Base-by-base conservation (phyloP, 2,329 filamentous ascomycete genomes). In the Pseudogymnoascus verrucosus region DNA sequence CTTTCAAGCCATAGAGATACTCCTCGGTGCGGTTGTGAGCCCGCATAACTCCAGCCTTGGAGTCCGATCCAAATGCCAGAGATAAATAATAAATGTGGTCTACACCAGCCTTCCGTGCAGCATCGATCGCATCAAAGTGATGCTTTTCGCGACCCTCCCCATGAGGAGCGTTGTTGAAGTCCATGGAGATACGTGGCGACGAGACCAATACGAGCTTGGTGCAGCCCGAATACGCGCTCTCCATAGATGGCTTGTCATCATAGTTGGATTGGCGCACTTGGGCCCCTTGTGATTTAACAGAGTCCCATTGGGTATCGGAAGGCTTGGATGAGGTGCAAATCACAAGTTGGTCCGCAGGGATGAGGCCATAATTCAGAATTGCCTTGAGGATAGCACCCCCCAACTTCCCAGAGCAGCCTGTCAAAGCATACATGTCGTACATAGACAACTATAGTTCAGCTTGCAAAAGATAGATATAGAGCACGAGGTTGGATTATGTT, bases 151-250 rank as follows among this genome's bases (percentile, higher is more conserved):
- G 65, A 1, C 68, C 68, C 2, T 64, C 28, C 7, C 65, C 66
- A 2, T 62, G 40, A 2, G 76, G 75, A 6, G 80, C 75, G 64
- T 78, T 79, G 64, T 76, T 76, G 6, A 78, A 79, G 31, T 79
- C 65, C 44, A 68, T 62, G 8, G 62, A 60, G n/a, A 70, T 70
- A 5, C 68, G 62, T 5, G 69, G 70, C 0, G 65, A 66, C 31
- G 73, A 75, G n/a, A 75, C 68, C 12, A 70, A 68, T 64, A 71
- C 80, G 57, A 82, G 62, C 36, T 66, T 67, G 28, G 26, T 61
- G 39, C 65, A 65, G 26, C 63, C 65, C 21, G 61, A 12, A 36
- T 67, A 68, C 1, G 66, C 28, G 4, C 51, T 23, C 42, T 60
- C 16, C 62, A 63, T 63, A 2, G 66, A 63, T 5, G 34, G 5